These are phyloP conservation scores for Fusarium veterinarium DNA, from an alignment of 2,329 filamentous ascomycete species.

Conservation along the genomic window DNA sequence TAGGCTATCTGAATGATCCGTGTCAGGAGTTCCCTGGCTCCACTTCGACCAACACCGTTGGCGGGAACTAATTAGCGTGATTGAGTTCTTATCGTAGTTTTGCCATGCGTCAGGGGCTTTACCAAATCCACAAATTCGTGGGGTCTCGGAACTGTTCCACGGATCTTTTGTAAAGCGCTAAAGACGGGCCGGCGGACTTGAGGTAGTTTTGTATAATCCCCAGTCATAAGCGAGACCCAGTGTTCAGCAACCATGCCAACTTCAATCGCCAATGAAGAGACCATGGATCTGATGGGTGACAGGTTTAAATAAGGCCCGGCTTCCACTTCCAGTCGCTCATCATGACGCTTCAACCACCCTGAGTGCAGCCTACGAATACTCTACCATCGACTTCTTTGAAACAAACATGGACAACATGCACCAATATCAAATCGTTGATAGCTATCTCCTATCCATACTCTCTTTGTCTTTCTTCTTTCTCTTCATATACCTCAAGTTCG, in stretches of 20 bases:
- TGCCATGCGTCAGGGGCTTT: neutral
- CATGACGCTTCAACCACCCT: neutral
- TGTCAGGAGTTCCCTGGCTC: neutral
- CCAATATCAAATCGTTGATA: neutral
- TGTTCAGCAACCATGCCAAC: neutral
- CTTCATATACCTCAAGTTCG: neutral
- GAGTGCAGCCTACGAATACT: neutral
- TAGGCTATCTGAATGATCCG: neutral
- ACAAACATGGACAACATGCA: neutral
- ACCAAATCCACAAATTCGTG: neutral
- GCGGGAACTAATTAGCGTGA: neutral
- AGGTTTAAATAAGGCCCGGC: neutral
- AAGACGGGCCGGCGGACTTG: neutral
- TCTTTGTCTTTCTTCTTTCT: neutral
- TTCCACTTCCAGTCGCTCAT: neutral
- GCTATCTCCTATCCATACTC: neutral
- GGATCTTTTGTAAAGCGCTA: neutral
- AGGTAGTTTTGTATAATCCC: neutral
- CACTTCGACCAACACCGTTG: neutral
- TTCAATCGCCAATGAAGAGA: neutral
- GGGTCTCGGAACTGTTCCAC: neutral
- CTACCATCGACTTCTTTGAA: neutral
- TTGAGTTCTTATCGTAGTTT: neutral
- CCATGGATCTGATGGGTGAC: neutral
- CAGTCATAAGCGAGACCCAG: neutral